Evolutionary conservation across 495 filamentous ascomycete species (phyloP), one percentile per base, ranked within the genome.

Genomic region (Hyaloscypha variabilis): DNA sequence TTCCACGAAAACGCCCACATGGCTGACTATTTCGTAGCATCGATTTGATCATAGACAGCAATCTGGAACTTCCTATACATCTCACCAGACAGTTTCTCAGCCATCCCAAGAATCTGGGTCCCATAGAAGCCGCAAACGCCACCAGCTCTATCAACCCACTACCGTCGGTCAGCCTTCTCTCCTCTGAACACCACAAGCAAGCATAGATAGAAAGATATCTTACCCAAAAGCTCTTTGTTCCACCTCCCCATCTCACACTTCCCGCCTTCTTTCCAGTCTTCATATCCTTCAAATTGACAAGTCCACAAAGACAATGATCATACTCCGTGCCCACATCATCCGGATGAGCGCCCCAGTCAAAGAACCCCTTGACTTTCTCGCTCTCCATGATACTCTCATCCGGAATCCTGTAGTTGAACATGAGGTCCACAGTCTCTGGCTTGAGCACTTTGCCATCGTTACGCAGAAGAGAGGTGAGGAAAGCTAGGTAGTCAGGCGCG

Each of bases 381-480:
- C 24, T 62, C 25, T 53, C 34, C 19, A 62, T 26, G 17, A 46
- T 53, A 8, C 8, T 13, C 3, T 24, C n/a, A 34, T 62, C 60
- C 6, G 63, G 62, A 26, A 81, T 68, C 17, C 74, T 72, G 17
- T 73, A 64, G 52, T 68, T 58, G 67, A 84, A 84, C 76, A 85
- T 79, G 46, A 70, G 49, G 11, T 81, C 75, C n/a, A 78, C 72
- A 14, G 77, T 78, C 42, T 67, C 67, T 19, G 70, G 62, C 54
- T 75, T 73, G 8, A 85, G 70, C 17, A 85, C 52, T 42, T 73
- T 74, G 34, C 74, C 77, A 68, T 84, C 80, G 62, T 77, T 77
- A 6, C 64, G 61, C 24, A 85, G 67, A 21, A 64, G 62, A 24
- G 51, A 56, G 19, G 26, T 56, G n/a, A 64, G 62, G 11, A 64